Conservation (phyloP, 2,329 filamentous ascomycete genomes). For the Pyrenophora tritici-repentis region DNA sequence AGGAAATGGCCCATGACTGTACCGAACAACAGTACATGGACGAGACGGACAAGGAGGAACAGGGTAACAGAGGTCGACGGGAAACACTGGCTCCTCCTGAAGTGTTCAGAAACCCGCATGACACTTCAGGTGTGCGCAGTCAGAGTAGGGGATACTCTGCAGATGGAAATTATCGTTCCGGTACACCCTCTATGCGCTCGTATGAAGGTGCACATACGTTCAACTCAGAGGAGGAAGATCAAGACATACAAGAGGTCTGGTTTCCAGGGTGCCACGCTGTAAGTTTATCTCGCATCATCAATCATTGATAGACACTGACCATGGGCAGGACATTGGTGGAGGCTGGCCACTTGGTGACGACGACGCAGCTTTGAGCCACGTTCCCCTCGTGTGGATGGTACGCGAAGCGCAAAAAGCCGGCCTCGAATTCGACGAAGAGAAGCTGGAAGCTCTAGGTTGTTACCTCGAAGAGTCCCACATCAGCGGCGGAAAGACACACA, state of each 20-base stretch:
- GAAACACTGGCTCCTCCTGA: conserved; percentile 37
- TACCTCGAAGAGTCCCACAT: conserved; percentile 49
- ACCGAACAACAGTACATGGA: conserved; percentile 16
- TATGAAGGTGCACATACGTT: conserved; percentile 30
- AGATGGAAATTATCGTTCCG: conserved; percentile 9
- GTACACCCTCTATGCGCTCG: conserved; percentile 40
- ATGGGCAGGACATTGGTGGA: conserved; percentile 68
- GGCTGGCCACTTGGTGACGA: conserved; percentile 69
- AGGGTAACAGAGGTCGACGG: conserved; percentile 23
- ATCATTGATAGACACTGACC: conserved; percentile 10
- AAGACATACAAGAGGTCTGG: conserved; percentile 81
- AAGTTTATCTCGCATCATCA: conserved; percentile 10
- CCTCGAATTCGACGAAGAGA: conserved; percentile 70
- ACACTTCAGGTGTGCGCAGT: conserved; percentile 41
- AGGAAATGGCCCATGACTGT: conserved; percentile 14
- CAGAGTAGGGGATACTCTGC: conserved; percentile 37
- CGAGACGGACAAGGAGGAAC: conserved; percentile 15
- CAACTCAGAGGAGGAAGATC: conserved; percentile 50
- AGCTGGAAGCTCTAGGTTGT: conserved; percentile 70
- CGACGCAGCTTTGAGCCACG: conserved; percentile 64
- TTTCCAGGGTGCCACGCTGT: conserved; percentile 76
- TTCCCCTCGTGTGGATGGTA: conserved; percentile 73
- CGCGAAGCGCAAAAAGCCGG: conserved; percentile 68
- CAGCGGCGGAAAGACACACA: conserved; percentile 1
- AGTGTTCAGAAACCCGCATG: conserved; percentile 40